These are phyloP conservation scores for Circinella umbellata DNA, from an alignment of 371 early-diverging fungal genomes.

Conservation along the genomic window DNA sequence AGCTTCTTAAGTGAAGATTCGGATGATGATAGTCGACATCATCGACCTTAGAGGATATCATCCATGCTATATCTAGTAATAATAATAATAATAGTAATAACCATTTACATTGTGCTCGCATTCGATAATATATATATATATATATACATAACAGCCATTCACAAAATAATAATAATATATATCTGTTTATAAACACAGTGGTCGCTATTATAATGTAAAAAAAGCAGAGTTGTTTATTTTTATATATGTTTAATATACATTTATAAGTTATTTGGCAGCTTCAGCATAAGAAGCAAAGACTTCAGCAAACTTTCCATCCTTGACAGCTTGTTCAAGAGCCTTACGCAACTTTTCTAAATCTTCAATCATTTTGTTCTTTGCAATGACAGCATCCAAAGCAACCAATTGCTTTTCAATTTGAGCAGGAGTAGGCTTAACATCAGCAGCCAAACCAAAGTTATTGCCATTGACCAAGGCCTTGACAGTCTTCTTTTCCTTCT, in stretches of 20 bases:
- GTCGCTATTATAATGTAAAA: no score
- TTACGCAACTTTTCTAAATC: slow-evolving; percentile 60
- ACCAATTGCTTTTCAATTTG: slow-evolving; percentile 68
- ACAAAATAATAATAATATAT: no score
- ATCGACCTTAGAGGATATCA: not conserved
- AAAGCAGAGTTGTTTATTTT: not conserved
- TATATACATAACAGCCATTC: no score
- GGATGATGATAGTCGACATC: slow-evolving; percentile 38
- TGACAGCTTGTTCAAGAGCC: slow-evolving; percentile 60
- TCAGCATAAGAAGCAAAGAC: slow-evolving; percentile 54
- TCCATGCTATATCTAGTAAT: no score
- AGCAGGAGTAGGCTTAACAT: slow-evolving; percentile 54
- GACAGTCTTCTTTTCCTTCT: slow-evolving; percentile 92
- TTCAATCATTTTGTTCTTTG: slow-evolving; percentile 67
- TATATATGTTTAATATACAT: not conserved
- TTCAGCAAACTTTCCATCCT: slow-evolving; percentile 57
- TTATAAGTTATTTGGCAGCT: slow-evolving; percentile 25
- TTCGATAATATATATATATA: no score
- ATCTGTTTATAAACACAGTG: no score
- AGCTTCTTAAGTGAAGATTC: slow-evolving; percentile 47
- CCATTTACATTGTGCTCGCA: no score
- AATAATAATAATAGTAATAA: no score
- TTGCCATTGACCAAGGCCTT: slow-evolving; percentile 79
- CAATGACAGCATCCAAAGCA: slow-evolving; percentile 73
- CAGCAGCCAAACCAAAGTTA: slow-evolving; percentile 78